A percentile compares a stretch with the other conserved stretches of the same genome.
phyloP scores from a whole-genome alignment of 2,329 filamentous ascomycete genomes.

The Cordyceps tenuipes region DNA sequence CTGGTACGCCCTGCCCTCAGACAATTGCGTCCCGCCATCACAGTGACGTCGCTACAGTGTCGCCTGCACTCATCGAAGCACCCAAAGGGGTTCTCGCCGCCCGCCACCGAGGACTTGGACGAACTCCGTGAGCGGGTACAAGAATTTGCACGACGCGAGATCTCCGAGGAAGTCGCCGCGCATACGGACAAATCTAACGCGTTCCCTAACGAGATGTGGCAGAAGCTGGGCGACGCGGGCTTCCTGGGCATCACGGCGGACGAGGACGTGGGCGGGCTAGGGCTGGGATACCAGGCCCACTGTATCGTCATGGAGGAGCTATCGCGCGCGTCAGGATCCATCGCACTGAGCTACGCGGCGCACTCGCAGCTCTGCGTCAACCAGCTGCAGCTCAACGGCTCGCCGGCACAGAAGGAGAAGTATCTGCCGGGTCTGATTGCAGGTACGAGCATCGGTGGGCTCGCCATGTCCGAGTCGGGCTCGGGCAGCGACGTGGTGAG shows the following conservation, averaged over 20 bases:
- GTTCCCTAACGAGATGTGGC: constrained; percentile 89
- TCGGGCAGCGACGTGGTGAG: constrained; percentile 90
- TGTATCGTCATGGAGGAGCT: constrained; percentile 94
- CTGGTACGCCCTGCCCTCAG: constrained; percentile 21
- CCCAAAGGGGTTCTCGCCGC: constrained; percentile 56
- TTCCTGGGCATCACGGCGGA: constrained; percentile 91
- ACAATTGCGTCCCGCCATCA: constrained; percentile 18
- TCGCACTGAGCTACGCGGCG: constrained; percentile 87
- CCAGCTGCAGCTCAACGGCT: constrained; percentile 86
- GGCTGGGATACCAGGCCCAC: constrained; percentile 93
- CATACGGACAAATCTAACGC: constrained; percentile 77
- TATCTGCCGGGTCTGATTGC: constrained; percentile 75
- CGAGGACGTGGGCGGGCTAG: constrained; percentile 81
- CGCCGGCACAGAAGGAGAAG: constrained; percentile 65
- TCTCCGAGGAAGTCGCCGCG: constrained; percentile 73
- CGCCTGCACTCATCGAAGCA: constrained; percentile 49
- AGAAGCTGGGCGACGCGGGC: constrained; percentile 82
- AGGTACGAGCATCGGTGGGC: constrained; percentile 71
- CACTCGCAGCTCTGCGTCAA: constrained; percentile 96
- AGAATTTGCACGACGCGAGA: constrained; percentile 83
- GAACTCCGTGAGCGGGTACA: constrained; percentile 79
- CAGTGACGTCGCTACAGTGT: constrained; percentile 30
- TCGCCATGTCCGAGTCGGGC: constrained; percentile 92
- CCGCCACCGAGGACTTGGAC: constrained; percentile 62
- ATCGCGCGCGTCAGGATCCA: constrained; percentile 73